Evolutionary conservation across 2,329 filamentous ascomycete species (phyloP).

Genomic region (Colletotrichum echinochloae): DNA sequence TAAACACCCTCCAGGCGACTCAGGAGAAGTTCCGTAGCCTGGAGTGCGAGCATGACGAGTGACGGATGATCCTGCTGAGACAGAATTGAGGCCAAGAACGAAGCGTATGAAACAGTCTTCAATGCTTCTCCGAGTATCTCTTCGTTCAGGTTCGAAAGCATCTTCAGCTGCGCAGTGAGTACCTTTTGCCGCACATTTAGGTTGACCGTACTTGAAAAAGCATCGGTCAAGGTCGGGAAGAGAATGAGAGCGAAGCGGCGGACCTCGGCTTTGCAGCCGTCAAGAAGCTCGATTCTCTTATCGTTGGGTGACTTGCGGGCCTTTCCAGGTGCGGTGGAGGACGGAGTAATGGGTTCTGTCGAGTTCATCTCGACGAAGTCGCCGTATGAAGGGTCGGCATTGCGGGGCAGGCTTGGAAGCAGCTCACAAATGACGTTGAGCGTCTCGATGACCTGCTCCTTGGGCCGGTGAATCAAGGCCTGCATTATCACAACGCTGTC

Average conservation of each 20-base stretch:
- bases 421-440: constrained; percentile 97
- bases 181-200: constrained; percentile 95
- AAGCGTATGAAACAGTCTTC: constrained; percentile 91
- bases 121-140: constrained; percentile 87
- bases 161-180: constrained; percentile 94
- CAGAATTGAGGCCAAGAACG: constrained; percentile 92
- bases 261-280: constrained; percentile 86
- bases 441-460: constrained; percentile 96
- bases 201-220: constrained; percentile 98
- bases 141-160: constrained; percentile 94
- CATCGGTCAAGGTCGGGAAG: constrained; percentile 94
- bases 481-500: constrained; percentile 99
- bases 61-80: constrained; percentile 94
- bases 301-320: constrained; percentile 73
- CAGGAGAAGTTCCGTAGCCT: constrained; percentile 89
- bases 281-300: constrained; percentile 83
- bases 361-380: constrained; percentile 60
- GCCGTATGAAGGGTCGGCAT: constrained; percentile 55
- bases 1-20: constrained; percentile 89
- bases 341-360: constrained; percentile 55
- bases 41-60: constrained; percentile 86
- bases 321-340: constrained; percentile 56
- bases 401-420: constrained; percentile 78
- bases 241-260: constrained; percentile 93
- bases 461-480: constrained; percentile 92